Evolutionary conservation across 164 flowering plant species (phyloP).

Genomic region (Stephania cephalantha): DNA sequence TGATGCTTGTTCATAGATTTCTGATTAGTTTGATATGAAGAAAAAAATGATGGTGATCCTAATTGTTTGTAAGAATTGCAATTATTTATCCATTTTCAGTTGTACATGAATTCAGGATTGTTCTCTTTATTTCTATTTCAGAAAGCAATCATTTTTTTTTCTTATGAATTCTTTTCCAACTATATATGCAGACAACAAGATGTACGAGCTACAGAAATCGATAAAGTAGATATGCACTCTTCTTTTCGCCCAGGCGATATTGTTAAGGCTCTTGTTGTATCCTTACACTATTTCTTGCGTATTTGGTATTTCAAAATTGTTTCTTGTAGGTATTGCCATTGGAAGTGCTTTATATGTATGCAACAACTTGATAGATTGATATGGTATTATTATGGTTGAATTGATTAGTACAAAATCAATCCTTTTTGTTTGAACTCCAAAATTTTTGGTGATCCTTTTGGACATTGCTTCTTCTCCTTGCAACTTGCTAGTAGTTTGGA

Average conservation of each 20-base stretch:
- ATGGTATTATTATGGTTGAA: neutral
- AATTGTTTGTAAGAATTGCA: neutral
- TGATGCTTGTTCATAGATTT: neutral
- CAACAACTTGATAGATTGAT: neutral
- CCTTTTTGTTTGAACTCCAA: no score
- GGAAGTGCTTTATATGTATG: neutral
- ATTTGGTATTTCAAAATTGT: neutral
- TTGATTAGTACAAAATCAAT: neutral
- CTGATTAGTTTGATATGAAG: neutral
- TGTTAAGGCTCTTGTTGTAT: slow-evolving; percentile 85
- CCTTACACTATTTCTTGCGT: slow-evolving; percentile 26
- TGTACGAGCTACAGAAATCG: slow-evolving; percentile 97
- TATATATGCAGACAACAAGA: slow-evolving; percentile 73
- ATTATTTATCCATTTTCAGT: no score
- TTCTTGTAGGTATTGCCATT: neutral
- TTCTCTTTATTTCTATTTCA: neutral
- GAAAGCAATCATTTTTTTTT: neutral
- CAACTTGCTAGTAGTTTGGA: neutral
- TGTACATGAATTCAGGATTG: neutral
- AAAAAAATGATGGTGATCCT: neutral
- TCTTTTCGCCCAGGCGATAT: slow-evolving; percentile 92
- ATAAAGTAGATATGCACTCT: slow-evolving; percentile 93
- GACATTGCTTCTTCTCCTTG: neutral
- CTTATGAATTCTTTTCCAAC: slow-evolving; percentile 2
- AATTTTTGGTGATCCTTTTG: neutral